Evolutionary conservation across 768 basidiomycete species (phyloP).

Genomic region (Trametes punicea): DNA sequence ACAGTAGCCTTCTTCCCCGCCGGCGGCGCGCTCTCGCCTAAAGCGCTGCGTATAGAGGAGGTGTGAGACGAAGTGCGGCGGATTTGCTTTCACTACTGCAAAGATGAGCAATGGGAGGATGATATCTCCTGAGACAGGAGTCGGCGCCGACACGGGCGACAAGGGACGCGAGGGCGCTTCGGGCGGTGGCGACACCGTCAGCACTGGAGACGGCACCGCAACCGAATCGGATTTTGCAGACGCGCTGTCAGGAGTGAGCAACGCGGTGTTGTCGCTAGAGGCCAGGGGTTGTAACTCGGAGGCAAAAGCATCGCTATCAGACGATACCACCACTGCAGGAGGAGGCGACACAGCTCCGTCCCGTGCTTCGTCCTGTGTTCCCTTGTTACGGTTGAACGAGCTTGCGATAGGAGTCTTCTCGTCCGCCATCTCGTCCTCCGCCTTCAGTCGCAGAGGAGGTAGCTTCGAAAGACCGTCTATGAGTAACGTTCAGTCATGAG

Average conservation of each 20-base stretch:
- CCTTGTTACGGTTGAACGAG: constrained; percentile 11
- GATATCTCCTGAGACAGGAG: constrained; percentile 79
- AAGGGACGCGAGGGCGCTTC: constrained; percentile 8
- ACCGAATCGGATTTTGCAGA: constrained; percentile 9
- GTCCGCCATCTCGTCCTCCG: constrained; percentile 46
- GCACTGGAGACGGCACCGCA: constrained; percentile 6
- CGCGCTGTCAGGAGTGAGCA: constrained; percentile 6
- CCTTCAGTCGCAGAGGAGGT: constrained; percentile 71
- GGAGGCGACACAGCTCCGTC: constrained; percentile 13
- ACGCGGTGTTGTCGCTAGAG: constrained; percentile 1
- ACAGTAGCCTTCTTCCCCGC: constrained; percentile 90
- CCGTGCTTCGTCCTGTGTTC: neutral
- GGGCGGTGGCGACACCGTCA: constrained; percentile 15
- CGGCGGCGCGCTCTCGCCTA: constrained; percentile 46
- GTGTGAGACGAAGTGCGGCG: constrained; percentile 72
- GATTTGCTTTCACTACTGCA: constrained; percentile 91
- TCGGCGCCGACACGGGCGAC: constrained; percentile 31
- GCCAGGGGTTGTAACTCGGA: constrained; percentile 1
- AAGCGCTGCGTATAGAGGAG: constrained; percentile 64
- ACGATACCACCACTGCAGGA: constrained; percentile 11
- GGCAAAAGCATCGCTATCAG: neutral
- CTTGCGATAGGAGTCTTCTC: constrained; percentile 32
- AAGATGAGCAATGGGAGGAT: constrained; percentile 93
- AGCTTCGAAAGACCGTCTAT: constrained; percentile 72
- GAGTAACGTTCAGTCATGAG: neutral